A percentile compares a stretch with the other conserved stretches of the same genome.
Evolutionary conservation across 2,329 filamentous ascomycete species (phyloP).

Genomic region (Penicillium brasilianum): DNA sequence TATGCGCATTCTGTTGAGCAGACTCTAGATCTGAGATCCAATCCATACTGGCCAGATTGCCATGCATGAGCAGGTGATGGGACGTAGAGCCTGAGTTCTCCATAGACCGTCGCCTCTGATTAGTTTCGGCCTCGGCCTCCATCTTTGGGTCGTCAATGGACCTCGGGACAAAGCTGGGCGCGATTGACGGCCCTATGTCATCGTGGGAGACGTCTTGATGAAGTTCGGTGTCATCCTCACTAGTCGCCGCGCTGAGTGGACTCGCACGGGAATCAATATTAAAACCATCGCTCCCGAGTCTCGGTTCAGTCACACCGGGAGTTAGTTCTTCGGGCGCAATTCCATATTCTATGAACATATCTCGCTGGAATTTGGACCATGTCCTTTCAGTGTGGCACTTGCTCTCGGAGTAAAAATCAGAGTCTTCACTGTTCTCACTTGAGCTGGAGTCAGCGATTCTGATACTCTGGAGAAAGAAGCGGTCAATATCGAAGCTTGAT

Average conservation of each 20-base stretch:
- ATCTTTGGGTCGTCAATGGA: constrained; percentile 9
- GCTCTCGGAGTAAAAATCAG: constrained; percentile 8
- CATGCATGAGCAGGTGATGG: background rate
- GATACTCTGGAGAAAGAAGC: background rate
- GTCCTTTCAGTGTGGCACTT: constrained; percentile 7
- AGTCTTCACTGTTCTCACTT: constrained; percentile 17
- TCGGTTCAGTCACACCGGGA: background rate
- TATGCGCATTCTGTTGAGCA: constrained; percentile 29
- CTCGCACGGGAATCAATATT: background rate
- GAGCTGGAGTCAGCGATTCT: constrained; percentile 12
- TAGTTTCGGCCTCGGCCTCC: background rate
- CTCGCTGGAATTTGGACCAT: constrained; percentile 29
- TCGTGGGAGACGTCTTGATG: background rate
- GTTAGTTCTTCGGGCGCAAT: constrained; percentile 19
- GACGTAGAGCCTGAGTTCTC: background rate
- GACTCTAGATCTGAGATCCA: constrained; percentile 28
- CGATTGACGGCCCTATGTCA: background rate
- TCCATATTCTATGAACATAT: constrained; percentile 31
- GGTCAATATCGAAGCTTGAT: background rate
- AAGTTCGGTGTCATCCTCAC: background rate
- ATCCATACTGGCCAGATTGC: constrained; percentile 13
- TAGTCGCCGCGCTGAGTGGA: background rate
- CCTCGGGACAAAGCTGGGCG: background rate
- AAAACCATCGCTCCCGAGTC: background rate
- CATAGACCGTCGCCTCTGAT: background rate